These are phyloP conservation scores for Aspergillus cavernicola DNA, from an alignment of 495 filamentous ascomycete genomes.

Conservation along the genomic window DNA sequence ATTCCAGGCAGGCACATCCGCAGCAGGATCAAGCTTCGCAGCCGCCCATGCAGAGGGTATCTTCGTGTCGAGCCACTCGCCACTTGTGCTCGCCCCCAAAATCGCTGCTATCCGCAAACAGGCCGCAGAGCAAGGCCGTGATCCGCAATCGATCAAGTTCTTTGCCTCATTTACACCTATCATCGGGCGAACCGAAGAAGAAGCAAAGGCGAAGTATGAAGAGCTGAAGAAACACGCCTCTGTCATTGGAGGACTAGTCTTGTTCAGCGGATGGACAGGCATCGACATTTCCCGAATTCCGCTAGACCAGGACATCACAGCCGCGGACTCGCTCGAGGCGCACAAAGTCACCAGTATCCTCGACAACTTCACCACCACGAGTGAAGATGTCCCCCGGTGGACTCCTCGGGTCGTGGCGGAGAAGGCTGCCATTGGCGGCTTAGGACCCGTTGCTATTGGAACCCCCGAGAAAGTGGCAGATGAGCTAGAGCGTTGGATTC, in stretches of 20 bases:
- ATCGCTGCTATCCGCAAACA: conserved; percentile 52
- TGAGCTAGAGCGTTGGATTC: conserved; percentile 55
- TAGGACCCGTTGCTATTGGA: conserved; percentile 50
- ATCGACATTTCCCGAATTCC: conserved; percentile 57
- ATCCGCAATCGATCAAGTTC: conserved; percentile 56
- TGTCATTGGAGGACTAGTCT: conserved; percentile 52
- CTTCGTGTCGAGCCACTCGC: conserved; percentile 56
- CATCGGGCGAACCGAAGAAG: conserved; percentile 53
- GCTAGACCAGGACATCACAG: conserved; percentile 53
- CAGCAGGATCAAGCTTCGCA: conserved; percentile 55
- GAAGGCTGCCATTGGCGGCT: conserved; percentile 55
- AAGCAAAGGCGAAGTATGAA: conserved; percentile 50
- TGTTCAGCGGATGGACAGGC: conserved; percentile 61
- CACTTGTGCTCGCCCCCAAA: conserved; percentile 47
- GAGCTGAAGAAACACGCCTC: conserved; percentile 50
- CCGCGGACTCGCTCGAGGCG: conserved; percentile 49
- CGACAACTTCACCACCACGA: conserved; percentile 47
- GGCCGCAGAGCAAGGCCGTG: conserved; percentile 48
- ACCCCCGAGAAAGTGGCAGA: conserved; percentile 54
- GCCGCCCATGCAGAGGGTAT: conserved; percentile 61
- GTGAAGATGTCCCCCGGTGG: conserved; percentile 49
- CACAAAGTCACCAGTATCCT: conserved; percentile 50
- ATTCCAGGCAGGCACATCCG: conserved; percentile 61
- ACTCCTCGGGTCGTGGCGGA: conserved; percentile 51
- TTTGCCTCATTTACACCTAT: conserved; percentile 58